Base-by-base conservation (phyloP, 1,284 basidiomycete genomes). In the Naganishia cerealis region DNA sequence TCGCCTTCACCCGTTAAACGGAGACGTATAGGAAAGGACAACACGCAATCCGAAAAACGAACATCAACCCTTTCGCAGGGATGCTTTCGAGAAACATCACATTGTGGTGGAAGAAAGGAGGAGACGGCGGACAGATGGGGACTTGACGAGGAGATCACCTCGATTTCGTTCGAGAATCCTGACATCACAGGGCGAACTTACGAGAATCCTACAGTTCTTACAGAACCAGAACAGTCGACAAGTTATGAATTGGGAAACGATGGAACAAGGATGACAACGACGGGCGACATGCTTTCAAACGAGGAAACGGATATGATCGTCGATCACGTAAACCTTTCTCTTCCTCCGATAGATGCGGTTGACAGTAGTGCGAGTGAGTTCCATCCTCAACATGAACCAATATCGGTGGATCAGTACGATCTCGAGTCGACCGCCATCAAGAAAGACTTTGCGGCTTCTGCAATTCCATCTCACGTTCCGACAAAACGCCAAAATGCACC, bases 81-180 rank as follows among this genome's bases (percentile, higher is more conserved):
- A 40, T 15, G 16, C 7, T 24, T 39, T 24, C n/a, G 40, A 50
- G 59, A 18, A 42, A 18, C 43, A 36, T 24, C 40, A 9, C 43
- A 39, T 15, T n/a, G 6, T 43, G 39, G 12, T 40, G 55, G 55
- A 50, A 63, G 29, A 38, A 53, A 18, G 15, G 24, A 39, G 50
- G 50, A 53, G 10, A 8, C 12, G 13, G 10, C 38, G 50, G 50
- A 54, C 26, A 52, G 26, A 33, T 63, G 61, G 61, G 61, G 61
- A 16, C 29, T 63, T 24, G 61, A 63, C 29, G 61, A 63, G 53
- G 61, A 63, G 15, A 38, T 63, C 39, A 52, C 61, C 18, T 42
- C 61, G 38, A 24, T 42, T 29, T 63, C 61, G 3, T 54, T 29
- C 8, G 57, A 48, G 15, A 13, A 59, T 26, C n/a, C n/a, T 10